These are phyloP conservation scores for Candida andamanensis DNA, from an alignment of 805 yeast genomes.

Conservation along the genomic window DNA sequence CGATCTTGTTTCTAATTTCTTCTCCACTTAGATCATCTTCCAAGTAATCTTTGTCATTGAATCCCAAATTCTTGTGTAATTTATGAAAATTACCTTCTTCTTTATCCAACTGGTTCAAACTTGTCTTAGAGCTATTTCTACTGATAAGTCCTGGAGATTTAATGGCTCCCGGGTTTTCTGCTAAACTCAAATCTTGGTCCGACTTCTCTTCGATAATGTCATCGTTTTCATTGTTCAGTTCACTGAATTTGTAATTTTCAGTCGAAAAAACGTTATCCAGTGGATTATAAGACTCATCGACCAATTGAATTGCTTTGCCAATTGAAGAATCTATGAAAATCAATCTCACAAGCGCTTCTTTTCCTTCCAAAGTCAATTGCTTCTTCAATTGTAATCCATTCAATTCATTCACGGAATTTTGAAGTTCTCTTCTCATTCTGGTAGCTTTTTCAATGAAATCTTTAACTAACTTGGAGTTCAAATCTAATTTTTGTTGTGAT, in stretches of 20 bases:
- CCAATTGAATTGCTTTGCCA: slow-evolving; percentile 46
- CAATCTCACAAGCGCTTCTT: slow-evolving; percentile 67
- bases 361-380: slow-evolving; percentile 60
- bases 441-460: slow-evolving; percentile 23
- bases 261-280: slow-evolving; percentile 14
- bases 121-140: slow-evolving; percentile 25
- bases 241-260: not conserved
- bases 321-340: slow-evolving; percentile 67
- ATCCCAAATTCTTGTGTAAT: slow-evolving; percentile 20
- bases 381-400: slow-evolving; percentile 52
- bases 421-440: slow-evolving; percentile 25
- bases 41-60: not conserved
- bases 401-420: slow-evolving; percentile 42
- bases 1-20: slow-evolving; percentile 30
- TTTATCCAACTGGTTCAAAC: slow-evolving; percentile 29
- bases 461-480: slow-evolving; percentile 26
- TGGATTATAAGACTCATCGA: slow-evolving; percentile 30
- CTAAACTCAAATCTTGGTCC: not conserved
- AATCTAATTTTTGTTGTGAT: slow-evolving; percentile 27
- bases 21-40: slow-evolving; percentile 27
- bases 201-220: not conserved
- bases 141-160: slow-evolving; percentile 13
- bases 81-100: slow-evolving; percentile 41
- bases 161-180: not conserved
- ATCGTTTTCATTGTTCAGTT: not conserved